Evolutionary conservation across 2,329 filamentous ascomycete species (phyloP).

Genomic region (Cercospora canescens): DNA sequence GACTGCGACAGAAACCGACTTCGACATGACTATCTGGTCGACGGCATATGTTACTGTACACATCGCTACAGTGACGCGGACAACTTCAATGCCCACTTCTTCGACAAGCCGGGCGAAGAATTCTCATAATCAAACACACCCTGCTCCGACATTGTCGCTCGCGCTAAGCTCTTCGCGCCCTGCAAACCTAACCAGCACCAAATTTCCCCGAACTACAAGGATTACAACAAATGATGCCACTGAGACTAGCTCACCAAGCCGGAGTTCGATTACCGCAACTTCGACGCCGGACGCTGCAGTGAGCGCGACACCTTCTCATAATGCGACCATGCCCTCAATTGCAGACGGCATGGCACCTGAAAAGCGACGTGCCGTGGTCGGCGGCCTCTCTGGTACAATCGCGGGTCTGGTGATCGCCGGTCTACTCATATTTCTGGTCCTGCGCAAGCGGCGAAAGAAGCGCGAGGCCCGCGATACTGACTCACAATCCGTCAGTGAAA

Average conservation of each 20-base stretch:
- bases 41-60: conserved; percentile 7
- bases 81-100: not conserved
- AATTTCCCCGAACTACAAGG: conserved; percentile 7
- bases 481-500: conserved; percentile 13
- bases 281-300: not conserved
- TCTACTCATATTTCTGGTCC: conserved; percentile 27
- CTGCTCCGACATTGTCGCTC: not conserved
- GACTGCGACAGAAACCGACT: conserved; percentile 1
- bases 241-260: not conserved
- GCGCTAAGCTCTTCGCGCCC: conserved; percentile 3
- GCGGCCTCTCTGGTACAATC: conserved; percentile 34
- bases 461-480: conserved; percentile 13
- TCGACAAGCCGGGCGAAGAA: not conserved
- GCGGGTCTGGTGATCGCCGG: conserved; percentile 33
- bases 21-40: not conserved
- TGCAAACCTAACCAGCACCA: conserved; percentile 2
- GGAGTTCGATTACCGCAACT: not conserved
- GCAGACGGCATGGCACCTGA: conserved; percentile 4
- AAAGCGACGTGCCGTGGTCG: conserved; percentile 32
- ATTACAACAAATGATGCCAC: not conserved
- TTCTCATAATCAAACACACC: not conserved
- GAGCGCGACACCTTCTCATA: not conserved
- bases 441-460: conserved; percentile 26
- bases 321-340: conserved; percentile 13
- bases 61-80: not conserved